Evolutionary conservation across 768 basidiomycete species (phyloP), one percentile per base, ranked within the genome.

Genomic region (Lactarius sp.): DNA sequence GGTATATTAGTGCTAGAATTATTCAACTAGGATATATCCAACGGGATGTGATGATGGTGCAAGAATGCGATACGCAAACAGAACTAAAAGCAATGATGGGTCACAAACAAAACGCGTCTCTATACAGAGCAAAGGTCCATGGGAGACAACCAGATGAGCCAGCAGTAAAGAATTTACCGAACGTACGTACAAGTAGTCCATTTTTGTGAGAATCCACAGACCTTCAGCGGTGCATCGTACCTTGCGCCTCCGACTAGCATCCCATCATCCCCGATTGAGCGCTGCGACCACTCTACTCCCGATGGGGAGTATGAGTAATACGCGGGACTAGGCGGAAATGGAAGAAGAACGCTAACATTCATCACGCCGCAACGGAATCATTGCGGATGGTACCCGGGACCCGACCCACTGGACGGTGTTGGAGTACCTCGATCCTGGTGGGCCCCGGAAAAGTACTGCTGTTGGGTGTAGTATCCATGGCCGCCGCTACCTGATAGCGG

Each of bases 301-400:
- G 64, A 60, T 31, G 41, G 58, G 52, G 47, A 59, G 39, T 59
- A 54, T 65, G 59, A 52, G 64, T 60, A 65, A 60, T 61, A 62
- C 52, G 55, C 33, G 61, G 59, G 37, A 60, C 58, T 56, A 46
- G 54, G 55, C 52, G 56, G 55, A 60, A 60, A 65, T 65, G 64
- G 58, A 64, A 56, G 49, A 69, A 60, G 51, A 34, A 47, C 50
- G 62, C 42, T 37, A 61, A 46, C 55, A 63, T 56, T 63, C 50
- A 62, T 56, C 56, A 58, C 60, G 58, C 56, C 52, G 59, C 56
- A 58, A 50, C 47, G 51, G 56, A 54, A 39, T 56, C 66, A 74
- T 66, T 75, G 74, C 66, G 73, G 73, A 33, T 69, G 72, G 69
- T 73, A 75, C 20, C 74, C 73, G 37, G 73, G 72, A 2, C 74